Percentiles rank a stretch among this genome's conserved stretches.
phyloP scores from a whole-genome alignment of 1,284 basidiomycete species.

The Inonotus hispidus region DNA sequence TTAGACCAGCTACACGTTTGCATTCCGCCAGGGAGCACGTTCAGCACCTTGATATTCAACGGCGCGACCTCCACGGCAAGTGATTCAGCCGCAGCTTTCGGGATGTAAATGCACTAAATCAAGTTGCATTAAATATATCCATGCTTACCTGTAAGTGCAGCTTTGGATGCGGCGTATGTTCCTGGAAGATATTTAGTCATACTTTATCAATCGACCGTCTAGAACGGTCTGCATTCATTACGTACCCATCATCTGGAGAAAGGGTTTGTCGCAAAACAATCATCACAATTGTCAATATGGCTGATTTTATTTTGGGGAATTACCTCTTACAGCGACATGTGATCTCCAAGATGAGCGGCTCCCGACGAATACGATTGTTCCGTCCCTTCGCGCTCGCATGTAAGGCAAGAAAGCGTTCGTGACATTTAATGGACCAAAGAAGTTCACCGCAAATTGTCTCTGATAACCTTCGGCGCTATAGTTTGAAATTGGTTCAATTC shows the following conservation, averaged over 20 bases:
- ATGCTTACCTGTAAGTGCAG: slow-evolving; percentile 19
- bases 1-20: slow-evolving; percentile 19
- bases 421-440: slow-evolving; percentile 35
- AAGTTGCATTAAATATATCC: background rate
- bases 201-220: background rate
- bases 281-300: background rate
- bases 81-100: slow-evolving; percentile 20
- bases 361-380: slow-evolving; percentile 33
- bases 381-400: slow-evolving; percentile 31
- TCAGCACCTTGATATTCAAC: slow-evolving; percentile 19
- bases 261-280: background rate
- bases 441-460: slow-evolving; percentile 33
- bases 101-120: background rate
- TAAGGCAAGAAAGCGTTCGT: slow-evolving; percentile 35
- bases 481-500: background rate
- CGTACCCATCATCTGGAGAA: slow-evolving; percentile 16
- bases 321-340: slow-evolving; percentile 11
- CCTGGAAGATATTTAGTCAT: slow-evolving; percentile 2
- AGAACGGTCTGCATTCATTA: background rate
- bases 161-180: slow-evolving; percentile 22
- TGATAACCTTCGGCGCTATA: slow-evolving; percentile 28
- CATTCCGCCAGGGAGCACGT: slow-evolving; percentile 20
- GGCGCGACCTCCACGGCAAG: slow-evolving; percentile 19
- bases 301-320: background rate
- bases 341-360: slow-evolving; percentile 18